A percentile compares a stretch with the other conserved stretches of the same genome.
Evolutionary conservation across 2,329 filamentous ascomycete genomes (phyloP).

Genomic region (Drechslerella coelobrocha): DNA sequence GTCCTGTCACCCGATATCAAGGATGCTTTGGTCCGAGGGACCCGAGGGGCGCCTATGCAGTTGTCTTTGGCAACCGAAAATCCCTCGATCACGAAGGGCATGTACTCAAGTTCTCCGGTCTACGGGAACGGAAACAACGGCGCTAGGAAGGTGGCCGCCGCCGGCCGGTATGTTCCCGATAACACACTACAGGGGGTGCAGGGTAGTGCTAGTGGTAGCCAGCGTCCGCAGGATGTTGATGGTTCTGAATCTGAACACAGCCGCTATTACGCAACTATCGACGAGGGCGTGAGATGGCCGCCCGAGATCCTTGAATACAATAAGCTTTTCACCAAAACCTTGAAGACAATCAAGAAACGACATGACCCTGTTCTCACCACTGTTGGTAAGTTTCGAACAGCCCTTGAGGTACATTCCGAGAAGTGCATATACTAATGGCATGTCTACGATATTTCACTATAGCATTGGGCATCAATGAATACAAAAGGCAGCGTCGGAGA

Average conservation of each 20-base stretch:
- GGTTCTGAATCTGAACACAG: slow-evolving; percentile 59
- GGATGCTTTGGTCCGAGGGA: slow-evolving; percentile 60
- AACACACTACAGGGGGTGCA: slow-evolving; percentile 53
- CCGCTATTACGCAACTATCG: slow-evolving; percentile 89
- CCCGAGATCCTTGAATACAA: slow-evolving; percentile 95
- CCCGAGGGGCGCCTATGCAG: slow-evolving; percentile 68
- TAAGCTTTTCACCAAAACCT: slow-evolving; percentile 81
- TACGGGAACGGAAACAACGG: slow-evolving; percentile 61
- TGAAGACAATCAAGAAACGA: slow-evolving; percentile 92
- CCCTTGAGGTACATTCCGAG: slow-evolving; percentile 8
- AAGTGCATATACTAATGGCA: slow-evolving; percentile 10
- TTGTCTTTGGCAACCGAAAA: slow-evolving; percentile 86
- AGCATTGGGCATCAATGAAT: slow-evolving; percentile 95
- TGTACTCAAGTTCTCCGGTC: slow-evolving; percentile 71
- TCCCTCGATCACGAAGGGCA: slow-evolving; percentile 83
- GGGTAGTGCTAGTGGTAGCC: slow-evolving; percentile 25
- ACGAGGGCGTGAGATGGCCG: slow-evolving; percentile 88
- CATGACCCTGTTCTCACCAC: slow-evolving; percentile 98
- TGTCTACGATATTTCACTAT: slow-evolving; percentile 4
- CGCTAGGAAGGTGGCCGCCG: slow-evolving; percentile 60
- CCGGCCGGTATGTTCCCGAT: slow-evolving; percentile 52
- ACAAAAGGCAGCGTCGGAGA: slow-evolving; percentile 92
- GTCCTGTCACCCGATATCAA: slow-evolving; percentile 76
- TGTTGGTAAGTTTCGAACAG: slow-evolving; percentile 62
- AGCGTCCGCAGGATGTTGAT: slow-evolving; percentile 51